Percentiles rank a stretch among this genome's conserved stretches.
Conservation (phyloP, 2,329 filamentous ascomycete genomes). For the Blastomyces parvus region DNA sequence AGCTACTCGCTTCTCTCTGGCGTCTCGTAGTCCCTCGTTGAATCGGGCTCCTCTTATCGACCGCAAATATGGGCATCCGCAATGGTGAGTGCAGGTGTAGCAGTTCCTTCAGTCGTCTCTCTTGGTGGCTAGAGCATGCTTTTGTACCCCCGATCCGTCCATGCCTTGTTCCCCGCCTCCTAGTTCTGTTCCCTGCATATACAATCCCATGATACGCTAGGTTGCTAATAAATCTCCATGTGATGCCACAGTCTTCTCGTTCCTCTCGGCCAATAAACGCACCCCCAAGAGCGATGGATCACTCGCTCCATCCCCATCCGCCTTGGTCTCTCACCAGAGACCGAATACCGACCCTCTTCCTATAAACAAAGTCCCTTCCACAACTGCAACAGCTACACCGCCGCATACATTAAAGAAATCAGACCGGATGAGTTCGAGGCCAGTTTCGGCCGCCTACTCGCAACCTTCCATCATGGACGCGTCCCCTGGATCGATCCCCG, state of each 20-base stretch:
- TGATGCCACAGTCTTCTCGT: slow-evolving; percentile 6
- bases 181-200: background rate
- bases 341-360: background rate
- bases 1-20: background rate
- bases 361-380: background rate
- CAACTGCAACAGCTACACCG: background rate
- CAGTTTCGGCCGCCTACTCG: slow-evolving; percentile 75
- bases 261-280: slow-evolving; percentile 3
- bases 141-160: background rate
- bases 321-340: slow-evolving; percentile 1
- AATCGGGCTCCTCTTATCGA: background rate
- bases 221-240: background rate
- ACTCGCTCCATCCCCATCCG: background rate
- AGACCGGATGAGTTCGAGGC: slow-evolving; percentile 53
- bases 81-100: slow-evolving; percentile 9
- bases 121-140: background rate
- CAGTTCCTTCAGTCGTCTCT: background rate
- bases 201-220: slow-evolving; percentile 7
- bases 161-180: background rate
- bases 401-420: background rate
- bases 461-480: slow-evolving; percentile 83
- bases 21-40: background rate
- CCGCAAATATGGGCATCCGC: slow-evolving; percentile 13
- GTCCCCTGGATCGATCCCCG: slow-evolving; percentile 66
- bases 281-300: background rate